phyloP scores from a whole-genome alignment of 2,329 filamentous ascomycete genomes.

The Rutstroemia sp. region DNA sequence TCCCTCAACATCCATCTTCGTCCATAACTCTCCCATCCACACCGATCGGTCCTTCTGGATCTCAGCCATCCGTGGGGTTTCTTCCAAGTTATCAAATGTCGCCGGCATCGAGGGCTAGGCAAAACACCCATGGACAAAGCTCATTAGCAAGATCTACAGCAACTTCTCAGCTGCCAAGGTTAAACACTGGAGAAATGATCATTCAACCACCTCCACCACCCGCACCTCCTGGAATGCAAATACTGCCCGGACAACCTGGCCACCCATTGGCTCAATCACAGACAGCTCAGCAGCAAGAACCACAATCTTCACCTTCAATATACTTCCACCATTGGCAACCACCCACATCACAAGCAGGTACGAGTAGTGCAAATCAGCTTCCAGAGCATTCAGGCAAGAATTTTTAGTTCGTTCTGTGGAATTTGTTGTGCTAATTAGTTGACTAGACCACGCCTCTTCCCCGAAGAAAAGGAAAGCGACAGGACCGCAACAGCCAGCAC shows the following conservation, averaged over 20 bases:
- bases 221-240: conserved; percentile 33
- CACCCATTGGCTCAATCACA: conserved; percentile 45
- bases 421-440: conserved; percentile 26
- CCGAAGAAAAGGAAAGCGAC: conserved; percentile 80
- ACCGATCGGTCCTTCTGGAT: conserved; percentile 20
- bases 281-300: conserved; percentile 44
- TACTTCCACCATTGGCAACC: conserved; percentile 95
- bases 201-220: conserved; percentile 32
- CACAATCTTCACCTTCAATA: conserved; percentile 59
- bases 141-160: conserved; percentile 23
- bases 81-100: conserved; percentile 29
- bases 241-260: conserved; percentile 36
- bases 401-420: conserved; percentile 38
- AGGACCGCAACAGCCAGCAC: conserved; percentile 43
- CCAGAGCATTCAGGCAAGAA: conserved; percentile 65
- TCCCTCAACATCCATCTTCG: conserved; percentile 19
- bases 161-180: conserved; percentile 31
- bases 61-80: conserved; percentile 22
- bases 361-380: conserved; percentile 53
- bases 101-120: conserved; percentile 26
- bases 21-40: conserved; percentile 28
- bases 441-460: conserved; percentile 59
- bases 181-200: conserved; percentile 36
- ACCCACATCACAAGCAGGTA: conserved; percentile 56
- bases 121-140: conserved; percentile 22